Conservation (phyloP, 305 asterid species). For the Fraxinus floribunda region DNA sequence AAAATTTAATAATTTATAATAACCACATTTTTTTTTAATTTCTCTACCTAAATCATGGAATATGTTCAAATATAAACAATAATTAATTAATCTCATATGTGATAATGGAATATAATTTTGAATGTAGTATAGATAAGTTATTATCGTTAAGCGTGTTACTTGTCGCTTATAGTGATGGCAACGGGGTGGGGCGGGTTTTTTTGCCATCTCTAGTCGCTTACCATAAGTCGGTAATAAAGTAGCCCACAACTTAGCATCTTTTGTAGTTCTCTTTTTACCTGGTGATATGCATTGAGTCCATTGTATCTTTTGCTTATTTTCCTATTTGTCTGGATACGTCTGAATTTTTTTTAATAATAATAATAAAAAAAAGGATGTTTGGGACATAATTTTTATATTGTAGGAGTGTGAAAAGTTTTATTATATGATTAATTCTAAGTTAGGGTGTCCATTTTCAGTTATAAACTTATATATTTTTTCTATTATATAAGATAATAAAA, state of each 20-base stretch:
- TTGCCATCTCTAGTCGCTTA: background rate
- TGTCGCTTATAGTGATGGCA: background rate
- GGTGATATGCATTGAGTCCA: background rate
- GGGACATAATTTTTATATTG: background rate
- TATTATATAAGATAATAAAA: no score
- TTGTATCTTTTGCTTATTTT: background rate
- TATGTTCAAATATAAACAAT: no score
- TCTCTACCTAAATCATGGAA: background rate
- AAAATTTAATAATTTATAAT: no score
- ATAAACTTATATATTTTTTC: background rate
- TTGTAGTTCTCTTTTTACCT: background rate
- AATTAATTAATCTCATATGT: background rate
- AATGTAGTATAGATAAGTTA: background rate
- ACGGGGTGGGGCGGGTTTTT: no score
- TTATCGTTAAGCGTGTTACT: background rate
- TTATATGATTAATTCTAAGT: background rate
- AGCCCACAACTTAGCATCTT: no score
- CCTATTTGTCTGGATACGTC: background rate
- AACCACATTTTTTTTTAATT: no score
- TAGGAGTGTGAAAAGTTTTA: background rate
- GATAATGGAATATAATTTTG: background rate
- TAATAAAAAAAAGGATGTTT: no score
- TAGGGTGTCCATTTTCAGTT: background rate
- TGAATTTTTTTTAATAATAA: background rate
- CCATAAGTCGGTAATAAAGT: background rate